These are phyloP conservation scores for Fusarium heterosporum DNA, from an alignment of 2,329 filamentous ascomycete genomes.

Conservation along the genomic window DNA sequence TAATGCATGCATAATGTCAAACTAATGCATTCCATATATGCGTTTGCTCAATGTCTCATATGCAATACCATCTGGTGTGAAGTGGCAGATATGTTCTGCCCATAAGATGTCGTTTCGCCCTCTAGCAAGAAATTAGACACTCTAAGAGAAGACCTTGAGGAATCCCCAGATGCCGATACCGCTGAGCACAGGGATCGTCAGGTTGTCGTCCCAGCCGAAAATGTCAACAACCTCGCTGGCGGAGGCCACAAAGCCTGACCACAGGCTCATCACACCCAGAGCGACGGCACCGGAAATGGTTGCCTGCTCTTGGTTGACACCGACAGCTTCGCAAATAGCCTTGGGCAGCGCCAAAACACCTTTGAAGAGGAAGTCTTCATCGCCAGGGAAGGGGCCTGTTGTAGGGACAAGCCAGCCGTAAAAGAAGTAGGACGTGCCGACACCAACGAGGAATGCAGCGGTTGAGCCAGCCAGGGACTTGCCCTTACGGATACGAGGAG, in stretches of 20 bases:
- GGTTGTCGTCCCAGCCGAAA: slow-evolving; percentile 96
- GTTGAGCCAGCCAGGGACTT: slow-evolving; percentile 93
- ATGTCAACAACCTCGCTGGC: slow-evolving; percentile 91
- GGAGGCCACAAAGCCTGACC: slow-evolving; percentile 89
- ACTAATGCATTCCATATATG: slow-evolving; percentile 25
- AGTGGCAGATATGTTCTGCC: neutral
- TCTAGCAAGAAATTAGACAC: neutral
- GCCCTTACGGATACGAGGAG: slow-evolving; percentile 82
- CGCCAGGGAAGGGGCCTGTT: slow-evolving; percentile 74
- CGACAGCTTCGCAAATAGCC: slow-evolving; percentile 68
- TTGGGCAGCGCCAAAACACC: slow-evolving; percentile 78
- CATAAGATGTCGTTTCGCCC: slow-evolving; percentile 3
- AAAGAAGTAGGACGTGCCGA: slow-evolving; percentile 85
- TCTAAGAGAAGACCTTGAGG: slow-evolving; percentile 82
- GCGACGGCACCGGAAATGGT: slow-evolving; percentile 78
- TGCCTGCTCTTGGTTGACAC: slow-evolving; percentile 67
- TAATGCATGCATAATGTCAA: slow-evolving; percentile 32
- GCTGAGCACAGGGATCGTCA: slow-evolving; percentile 94
- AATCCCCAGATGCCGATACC: slow-evolving; percentile 92
- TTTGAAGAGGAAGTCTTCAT: slow-evolving; percentile 81
- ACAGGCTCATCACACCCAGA: slow-evolving; percentile 82
- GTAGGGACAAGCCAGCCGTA: slow-evolving; percentile 87
- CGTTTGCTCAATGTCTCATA: slow-evolving; percentile 28
- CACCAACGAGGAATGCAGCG: slow-evolving; percentile 84
- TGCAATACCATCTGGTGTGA: slow-evolving; percentile 5